These are phyloP conservation scores for Colletotrichum musae DNA, from an alignment of 2,329 filamentous ascomycete genomes.

Conservation along the genomic window DNA sequence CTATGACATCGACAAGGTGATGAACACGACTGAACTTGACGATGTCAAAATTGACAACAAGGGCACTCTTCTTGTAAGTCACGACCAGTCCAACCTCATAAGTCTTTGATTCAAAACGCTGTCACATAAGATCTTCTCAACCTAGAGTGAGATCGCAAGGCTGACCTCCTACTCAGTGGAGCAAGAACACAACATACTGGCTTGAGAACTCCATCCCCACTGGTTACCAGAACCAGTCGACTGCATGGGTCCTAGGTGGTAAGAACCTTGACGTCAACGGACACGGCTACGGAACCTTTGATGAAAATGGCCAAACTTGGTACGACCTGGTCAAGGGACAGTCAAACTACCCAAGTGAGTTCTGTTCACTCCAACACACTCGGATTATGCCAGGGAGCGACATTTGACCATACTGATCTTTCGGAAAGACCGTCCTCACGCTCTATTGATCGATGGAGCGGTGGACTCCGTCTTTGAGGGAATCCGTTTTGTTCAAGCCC, in stretches of 20 bases:
- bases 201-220: slow-evolving; percentile 10
- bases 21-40: slow-evolving; percentile 21
- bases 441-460: slow-evolving; percentile 1
- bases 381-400: too few relatives aligned
- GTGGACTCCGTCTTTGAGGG: slow-evolving; percentile 53
- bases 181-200: slow-evolving; percentile 26
- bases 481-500: slow-evolving; percentile 66
- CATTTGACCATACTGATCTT: too few relatives aligned
- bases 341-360: slow-evolving; percentile 6
- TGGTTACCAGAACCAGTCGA: slow-evolving; percentile 24
- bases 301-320: slow-evolving; percentile 18
- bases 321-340: slow-evolving; percentile 29
- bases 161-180: slow-evolving; percentile 3
- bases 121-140: background rate
- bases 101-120: background rate
- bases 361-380: too few relatives aligned
- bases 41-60: slow-evolving; percentile 21
- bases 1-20: slow-evolving; percentile 10
- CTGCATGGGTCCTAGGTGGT: slow-evolving; percentile 18
- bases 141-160: too few relatives aligned
- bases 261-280: slow-evolving; percentile 18
- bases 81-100: background rate
- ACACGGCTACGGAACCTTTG: slow-evolving; percentile 1
- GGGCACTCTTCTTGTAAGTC: slow-evolving; percentile 9
- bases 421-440: background rate